Evolutionary conservation across 2,329 filamentous ascomycete genomes (phyloP).

Genomic region (Colletotrichum melonis): DNA sequence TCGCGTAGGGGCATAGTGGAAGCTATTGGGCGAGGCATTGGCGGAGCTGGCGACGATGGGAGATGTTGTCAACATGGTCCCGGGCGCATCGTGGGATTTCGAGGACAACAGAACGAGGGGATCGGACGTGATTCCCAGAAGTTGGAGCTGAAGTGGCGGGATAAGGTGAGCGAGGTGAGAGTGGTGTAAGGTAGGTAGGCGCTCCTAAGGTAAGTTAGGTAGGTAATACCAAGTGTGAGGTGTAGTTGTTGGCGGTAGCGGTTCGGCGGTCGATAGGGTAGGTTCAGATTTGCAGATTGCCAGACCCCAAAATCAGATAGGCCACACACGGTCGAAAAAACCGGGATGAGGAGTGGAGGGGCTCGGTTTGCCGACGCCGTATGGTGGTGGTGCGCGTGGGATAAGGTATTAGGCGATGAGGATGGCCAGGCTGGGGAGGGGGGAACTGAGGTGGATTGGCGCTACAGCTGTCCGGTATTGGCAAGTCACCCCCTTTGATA

Average conservation of each 20-base stretch:
- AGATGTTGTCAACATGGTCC: conserved; percentile 71
- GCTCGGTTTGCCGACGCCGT: conserved; percentile 3
- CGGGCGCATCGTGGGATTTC: conserved; percentile 55
- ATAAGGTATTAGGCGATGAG: not conserved
- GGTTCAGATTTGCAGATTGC: conserved; percentile 28
- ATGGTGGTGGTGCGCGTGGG: not conserved
- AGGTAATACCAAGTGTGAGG: not conserved
- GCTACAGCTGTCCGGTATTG: not conserved
- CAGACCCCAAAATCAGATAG: conserved; percentile 21
- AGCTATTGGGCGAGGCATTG: conserved; percentile 63
- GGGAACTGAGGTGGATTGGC: not conserved
- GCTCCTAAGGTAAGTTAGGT: no score
- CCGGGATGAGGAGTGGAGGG: conserved; percentile 13
- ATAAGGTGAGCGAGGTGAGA: not conserved
- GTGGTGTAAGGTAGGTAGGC: not conserved
- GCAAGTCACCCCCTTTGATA: not conserved
- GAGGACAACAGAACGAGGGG: conserved; percentile 3
- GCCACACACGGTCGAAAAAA: conserved; percentile 18
- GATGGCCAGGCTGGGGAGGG: conserved; percentile 9
- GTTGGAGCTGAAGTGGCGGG: not conserved
- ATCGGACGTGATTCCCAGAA: conserved; percentile 9
- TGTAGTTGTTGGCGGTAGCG: not conserved
- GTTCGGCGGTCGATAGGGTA: not conserved
- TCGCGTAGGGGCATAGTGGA: conserved; percentile 61
- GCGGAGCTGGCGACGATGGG: conserved; percentile 61